Base-by-base conservation (phyloP, 371 early-diverging fungal genomes). In the Mortierella sp. region DNA sequence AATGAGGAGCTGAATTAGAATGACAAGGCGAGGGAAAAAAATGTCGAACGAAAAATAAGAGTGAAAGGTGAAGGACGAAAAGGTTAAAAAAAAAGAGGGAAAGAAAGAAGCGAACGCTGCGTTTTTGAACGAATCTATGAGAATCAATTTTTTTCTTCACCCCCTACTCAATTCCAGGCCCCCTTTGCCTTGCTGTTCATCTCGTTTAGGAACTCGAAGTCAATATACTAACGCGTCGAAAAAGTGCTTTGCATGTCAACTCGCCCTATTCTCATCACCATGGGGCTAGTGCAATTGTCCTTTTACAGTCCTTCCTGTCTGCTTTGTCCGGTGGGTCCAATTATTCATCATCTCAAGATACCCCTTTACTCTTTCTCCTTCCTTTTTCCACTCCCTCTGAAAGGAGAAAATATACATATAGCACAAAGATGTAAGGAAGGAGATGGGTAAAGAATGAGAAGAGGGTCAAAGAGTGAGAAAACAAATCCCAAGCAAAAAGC, bases 381-480 rank as follows among this genome's bases (percentile, higher is more conserved):
- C 11, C 24, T 34, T 40, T 40, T 21, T 40, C 1, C 37, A 37
- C 40, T 67, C 67, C 34, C 51, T 19, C 53, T 24, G 51, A 37
- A 46, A 34, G 34, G 16, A 16, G n/a, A 59, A 57, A 59, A 13
- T 16, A 28, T 16, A 3, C 53, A 14, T 5, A 59, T 59, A 59
- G 59, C 31, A 59, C 34, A 59, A 31, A 31, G 16, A 19, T 28
- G 57, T 4, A 0, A 4, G 57, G 13, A 14, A 6, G 28, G 34
- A 61, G 16, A 19, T n/a, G 34, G 43, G 31, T 10, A 28, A 50
- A 2, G 10, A 24, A 48, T 10, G 50, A 50, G 24, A 59, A 43
- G 31, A 31, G 21, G 57, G 14, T 9, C 34, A 53, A 51, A 34
- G 72, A 72, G 51, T 34, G 51, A 72, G 72, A 72, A 70, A 70